These are phyloP conservation scores for Tillandsia leiboldiana DNA, from an alignment of 176 grass and related monocot genomes.

Conservation along the genomic window DNA sequence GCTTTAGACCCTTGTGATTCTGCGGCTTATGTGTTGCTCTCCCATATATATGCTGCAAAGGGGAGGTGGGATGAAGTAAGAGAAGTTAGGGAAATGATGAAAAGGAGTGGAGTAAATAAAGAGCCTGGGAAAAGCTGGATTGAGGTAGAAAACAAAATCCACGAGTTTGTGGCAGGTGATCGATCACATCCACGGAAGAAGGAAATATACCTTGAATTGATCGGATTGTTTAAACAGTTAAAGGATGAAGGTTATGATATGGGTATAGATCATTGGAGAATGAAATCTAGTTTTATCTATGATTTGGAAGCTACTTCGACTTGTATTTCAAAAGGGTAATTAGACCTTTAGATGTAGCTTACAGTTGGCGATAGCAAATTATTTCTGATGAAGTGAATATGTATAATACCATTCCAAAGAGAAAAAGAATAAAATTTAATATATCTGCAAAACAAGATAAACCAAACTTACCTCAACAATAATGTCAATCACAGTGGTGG, in stretches of 20 bases:
- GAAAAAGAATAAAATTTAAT: too few species aligned
- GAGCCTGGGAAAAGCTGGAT: constrained; percentile 26
- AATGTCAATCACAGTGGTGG: not conserved
- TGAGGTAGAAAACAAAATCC: constrained; percentile 14
- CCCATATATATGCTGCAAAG: constrained; percentile 17
- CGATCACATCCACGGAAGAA: constrained; percentile 13
- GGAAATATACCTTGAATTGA: constrained; percentile 13
- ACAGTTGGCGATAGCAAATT: too few species aligned
- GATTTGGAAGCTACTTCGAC: too few species aligned
- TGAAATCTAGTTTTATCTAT: not conserved
- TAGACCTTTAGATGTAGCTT: too few species aligned
- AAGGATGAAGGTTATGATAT: constrained; percentile 18
- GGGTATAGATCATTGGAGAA: constrained; percentile 6
- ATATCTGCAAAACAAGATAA: not conserved
- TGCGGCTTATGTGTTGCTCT: constrained; percentile 25
- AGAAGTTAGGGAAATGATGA: constrained; percentile 19
- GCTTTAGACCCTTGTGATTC: constrained; percentile 22
- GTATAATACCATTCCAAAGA: too few species aligned
- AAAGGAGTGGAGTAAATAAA: constrained; percentile 18
- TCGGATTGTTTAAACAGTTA: constrained; percentile 19
- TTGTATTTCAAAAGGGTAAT: too few species aligned
- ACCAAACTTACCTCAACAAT: not conserved
- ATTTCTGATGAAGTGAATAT: too few species aligned
- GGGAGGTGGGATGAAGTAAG: constrained; percentile 14
- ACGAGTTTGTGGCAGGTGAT: constrained; percentile 18